Evolutionary conservation across 1,139 yeast genomes (phyloP).

Genomic region (Protomyces pachydermus): DNA sequence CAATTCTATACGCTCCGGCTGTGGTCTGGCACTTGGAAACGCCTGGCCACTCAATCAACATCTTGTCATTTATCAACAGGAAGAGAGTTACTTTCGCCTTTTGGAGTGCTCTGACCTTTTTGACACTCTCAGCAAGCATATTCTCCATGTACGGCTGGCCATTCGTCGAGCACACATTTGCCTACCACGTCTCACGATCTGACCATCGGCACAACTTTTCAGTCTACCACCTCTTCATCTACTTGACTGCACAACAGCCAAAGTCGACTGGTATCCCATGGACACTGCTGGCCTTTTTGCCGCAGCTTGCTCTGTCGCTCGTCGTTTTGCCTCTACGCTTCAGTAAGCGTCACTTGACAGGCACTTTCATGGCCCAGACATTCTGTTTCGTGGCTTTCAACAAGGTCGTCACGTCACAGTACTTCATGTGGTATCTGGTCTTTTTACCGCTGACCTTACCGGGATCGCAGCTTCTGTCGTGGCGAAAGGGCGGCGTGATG

Average conservation of each 20-base stretch:
- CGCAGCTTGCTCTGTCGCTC: slow-evolving; percentile 64
- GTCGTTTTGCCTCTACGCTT: slow-evolving; percentile 57
- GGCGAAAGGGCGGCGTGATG: slow-evolving; percentile 35
- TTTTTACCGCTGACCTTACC: slow-evolving; percentile 68
- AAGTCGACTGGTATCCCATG: slow-evolving; percentile 25
- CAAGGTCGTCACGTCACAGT: slow-evolving; percentile 89
- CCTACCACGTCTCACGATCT: slow-evolving; percentile 73
- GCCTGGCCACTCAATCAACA: slow-evolving; percentile 41
- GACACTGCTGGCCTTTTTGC: slow-evolving; percentile 58
- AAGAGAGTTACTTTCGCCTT: slow-evolving; percentile 2
- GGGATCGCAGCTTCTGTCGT: slow-evolving; percentile 42
- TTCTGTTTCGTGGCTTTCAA: slow-evolving; percentile 84
- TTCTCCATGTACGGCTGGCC: slow-evolving; percentile 25
- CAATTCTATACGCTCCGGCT: slow-evolving; percentile 72
- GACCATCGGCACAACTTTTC: slow-evolving; percentile 96
- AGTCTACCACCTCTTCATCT: slow-evolving; percentile 71
- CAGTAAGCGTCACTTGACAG: slow-evolving; percentile 52
- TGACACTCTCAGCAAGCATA: slow-evolving; percentile 25
- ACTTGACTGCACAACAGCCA: slow-evolving; percentile 37
- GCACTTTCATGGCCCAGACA: slow-evolving; percentile 79
- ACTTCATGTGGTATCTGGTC: slow-evolving; percentile 88
- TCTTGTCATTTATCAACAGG: background rate
- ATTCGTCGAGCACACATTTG: slow-evolving; percentile 61
- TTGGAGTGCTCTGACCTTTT: slow-evolving; percentile 5
- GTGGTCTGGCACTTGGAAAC: slow-evolving; percentile 46